phyloP scores from a whole-genome alignment of 257 asterid species.

The Nicotiana obtusifolia region DNA sequence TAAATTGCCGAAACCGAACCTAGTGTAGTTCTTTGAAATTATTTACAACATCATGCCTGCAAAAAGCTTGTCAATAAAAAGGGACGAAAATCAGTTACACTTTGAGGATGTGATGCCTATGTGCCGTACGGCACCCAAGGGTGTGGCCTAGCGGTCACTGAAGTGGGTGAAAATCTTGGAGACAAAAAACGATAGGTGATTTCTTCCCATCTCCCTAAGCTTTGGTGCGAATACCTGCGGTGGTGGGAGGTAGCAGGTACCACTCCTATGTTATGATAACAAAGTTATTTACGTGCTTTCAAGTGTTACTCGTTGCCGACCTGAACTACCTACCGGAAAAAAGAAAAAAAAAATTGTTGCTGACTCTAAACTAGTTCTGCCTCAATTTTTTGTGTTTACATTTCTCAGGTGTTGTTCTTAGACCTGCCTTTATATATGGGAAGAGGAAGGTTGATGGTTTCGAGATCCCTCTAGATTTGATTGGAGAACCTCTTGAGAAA shows the following conservation, averaged over 20 bases:
- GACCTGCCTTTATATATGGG: slow-evolving; percentile 93
- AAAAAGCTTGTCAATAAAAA: not conserved
- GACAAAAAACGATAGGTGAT: too few relatives aligned
- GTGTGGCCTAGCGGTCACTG: too few relatives aligned
- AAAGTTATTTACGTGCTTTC: not conserved
- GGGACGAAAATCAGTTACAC: not conserved
- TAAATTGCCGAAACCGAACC: not conserved
- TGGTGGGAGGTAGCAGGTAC: too few relatives aligned
- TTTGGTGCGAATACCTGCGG: too few relatives aligned
- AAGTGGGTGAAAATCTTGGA: too few relatives aligned
- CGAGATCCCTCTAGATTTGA: slow-evolving; percentile 83
- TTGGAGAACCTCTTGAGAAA: slow-evolving; percentile 81
- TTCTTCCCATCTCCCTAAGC: too few relatives aligned
- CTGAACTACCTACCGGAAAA: not conserved
- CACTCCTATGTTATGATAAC: not conserved
- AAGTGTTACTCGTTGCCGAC: not conserved
- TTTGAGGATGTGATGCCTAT: not conserved
- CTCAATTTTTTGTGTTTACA: not conserved
- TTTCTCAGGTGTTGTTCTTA: slow-evolving; percentile 70
- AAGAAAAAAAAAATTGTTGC: not conserved
- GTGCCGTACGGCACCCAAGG: not conserved
- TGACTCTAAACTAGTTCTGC: not conserved
- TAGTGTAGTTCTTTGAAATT: not conserved
- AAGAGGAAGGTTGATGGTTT: slow-evolving; percentile 74
- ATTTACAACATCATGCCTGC: not conserved